Evolutionary conservation across 176 grass and related monocot genomes (phyloP).

Genomic region (Oryza longistaminata): DNA sequence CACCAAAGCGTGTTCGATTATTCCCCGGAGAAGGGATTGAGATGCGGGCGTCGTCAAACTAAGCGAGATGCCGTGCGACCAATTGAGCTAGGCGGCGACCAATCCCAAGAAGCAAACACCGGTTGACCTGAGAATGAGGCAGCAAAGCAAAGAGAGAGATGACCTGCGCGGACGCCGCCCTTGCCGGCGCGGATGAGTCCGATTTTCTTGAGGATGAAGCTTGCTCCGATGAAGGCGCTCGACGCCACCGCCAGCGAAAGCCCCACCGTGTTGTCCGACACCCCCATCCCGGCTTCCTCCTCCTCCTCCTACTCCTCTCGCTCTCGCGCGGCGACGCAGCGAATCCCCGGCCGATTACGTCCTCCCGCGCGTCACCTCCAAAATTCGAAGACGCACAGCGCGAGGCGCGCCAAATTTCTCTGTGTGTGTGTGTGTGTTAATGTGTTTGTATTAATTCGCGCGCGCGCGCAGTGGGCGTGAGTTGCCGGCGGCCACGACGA

Average conservation of each 20-base stretch:
- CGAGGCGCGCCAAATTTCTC: too few species aligned
- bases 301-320: too few species aligned
- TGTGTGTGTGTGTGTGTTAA: too few species aligned
- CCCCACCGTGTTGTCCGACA: constrained; percentile 82
- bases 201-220: constrained; percentile 99
- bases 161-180: constrained; percentile 68
- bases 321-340: too few species aligned
- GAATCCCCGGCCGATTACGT: neutral
- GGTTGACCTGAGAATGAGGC: neutral
- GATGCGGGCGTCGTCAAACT: neutral
- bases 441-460: too few species aligned
- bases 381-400: neutral
- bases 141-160: too few species aligned
- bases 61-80: neutral
- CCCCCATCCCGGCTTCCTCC: neutral
- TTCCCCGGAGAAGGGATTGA: too few species aligned
- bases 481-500: neutral
- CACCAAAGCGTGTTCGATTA: neutral
- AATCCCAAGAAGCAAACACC: neutral
- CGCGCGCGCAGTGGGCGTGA: too few species aligned
- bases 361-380: neutral
- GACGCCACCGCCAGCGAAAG: constrained; percentile 70
- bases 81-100: neutral
- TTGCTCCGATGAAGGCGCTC: constrained; percentile 81
- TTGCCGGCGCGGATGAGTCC: constrained; percentile 81